Percentiles rank a stretch among this genome's conserved stretches.
These are phyloP conservation scores for Aegle marmelos DNA, from an alignment of 345 rosid species.

Conservation along the genomic window DNA sequence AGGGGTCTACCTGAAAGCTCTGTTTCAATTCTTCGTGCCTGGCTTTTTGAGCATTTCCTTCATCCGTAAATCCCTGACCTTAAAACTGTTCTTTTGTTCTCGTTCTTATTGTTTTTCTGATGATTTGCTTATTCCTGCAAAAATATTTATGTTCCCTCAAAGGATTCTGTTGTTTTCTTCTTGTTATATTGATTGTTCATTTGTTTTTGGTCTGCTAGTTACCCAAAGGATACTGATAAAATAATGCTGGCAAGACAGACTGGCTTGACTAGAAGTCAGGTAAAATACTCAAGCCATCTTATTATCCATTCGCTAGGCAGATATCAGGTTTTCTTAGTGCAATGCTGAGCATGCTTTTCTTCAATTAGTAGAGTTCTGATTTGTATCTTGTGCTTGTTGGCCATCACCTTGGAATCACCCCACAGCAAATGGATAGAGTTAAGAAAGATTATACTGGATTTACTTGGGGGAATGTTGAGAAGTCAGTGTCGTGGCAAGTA, in stretches of 20 bases:
- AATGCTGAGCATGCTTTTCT: background rate
- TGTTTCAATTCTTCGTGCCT: conserved; percentile 90
- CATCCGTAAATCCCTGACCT: conserved; percentile 67
- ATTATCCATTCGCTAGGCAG: background rate
- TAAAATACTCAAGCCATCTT: conserved; percentile 17
- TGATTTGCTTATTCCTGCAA: background rate
- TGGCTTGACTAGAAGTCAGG: conserved; percentile 98
- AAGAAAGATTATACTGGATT: background rate
- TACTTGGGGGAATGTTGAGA: background rate
- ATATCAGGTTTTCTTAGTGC: background rate
- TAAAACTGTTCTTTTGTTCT: background rate
- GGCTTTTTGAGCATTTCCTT: conserved; percentile 99
- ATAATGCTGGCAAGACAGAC: conserved; percentile 98
- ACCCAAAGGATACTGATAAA: conserved; percentile 97
- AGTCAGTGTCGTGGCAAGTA: background rate
- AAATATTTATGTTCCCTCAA: background rate
- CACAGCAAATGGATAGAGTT: too few species aligned
- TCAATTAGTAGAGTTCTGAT: background rate
- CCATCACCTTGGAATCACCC: background rate
- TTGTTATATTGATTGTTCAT: background rate
- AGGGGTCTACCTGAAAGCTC: conserved; percentile 94
- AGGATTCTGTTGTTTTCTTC: background rate
- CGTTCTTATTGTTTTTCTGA: background rate
- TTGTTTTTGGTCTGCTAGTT: conserved; percentile 37
- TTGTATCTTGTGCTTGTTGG: background rate